Evolutionary conservation across 2,329 filamentous ascomycete species (phyloP).

Genomic region (Curvularia verruculosa): DNA sequence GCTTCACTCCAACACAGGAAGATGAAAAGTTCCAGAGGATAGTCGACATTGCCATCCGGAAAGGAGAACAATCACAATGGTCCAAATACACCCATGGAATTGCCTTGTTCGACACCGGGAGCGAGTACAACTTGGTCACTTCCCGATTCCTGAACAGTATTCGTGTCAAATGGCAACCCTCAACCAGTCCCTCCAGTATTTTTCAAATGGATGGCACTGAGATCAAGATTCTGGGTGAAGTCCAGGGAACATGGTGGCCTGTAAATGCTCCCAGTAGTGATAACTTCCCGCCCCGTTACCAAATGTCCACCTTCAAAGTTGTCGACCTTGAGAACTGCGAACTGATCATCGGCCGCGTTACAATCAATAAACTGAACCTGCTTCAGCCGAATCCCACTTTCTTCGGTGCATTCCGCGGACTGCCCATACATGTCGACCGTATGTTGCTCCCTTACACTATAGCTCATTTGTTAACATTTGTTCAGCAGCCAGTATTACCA

Average conservation of each 20-base stretch:
- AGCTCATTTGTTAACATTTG: not conserved
- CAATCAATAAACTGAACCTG: not conserved
- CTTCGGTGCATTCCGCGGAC: not conserved
- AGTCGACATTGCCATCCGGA: not conserved
- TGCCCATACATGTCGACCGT: not conserved
- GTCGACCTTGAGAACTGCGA: not conserved
- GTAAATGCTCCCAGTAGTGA: not conserved
- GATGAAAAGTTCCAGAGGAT: not conserved
- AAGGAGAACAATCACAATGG: not conserved
- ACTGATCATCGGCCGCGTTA: not conserved
- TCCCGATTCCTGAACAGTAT: not conserved
- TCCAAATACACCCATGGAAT: not conserved
- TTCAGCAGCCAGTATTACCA: not conserved
- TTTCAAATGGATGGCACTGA: not conserved
- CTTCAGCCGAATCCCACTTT: not conserved
- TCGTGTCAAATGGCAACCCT: not conserved
- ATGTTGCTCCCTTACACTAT: not conserved
- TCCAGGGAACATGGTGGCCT: not conserved
- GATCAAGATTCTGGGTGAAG: not conserved
- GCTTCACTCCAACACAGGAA: not conserved
- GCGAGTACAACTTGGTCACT: not conserved
- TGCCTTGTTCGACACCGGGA: not conserved
- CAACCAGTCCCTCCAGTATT: not conserved
- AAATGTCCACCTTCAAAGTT: not conserved
- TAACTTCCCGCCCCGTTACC: not conserved